These are phyloP conservation scores for Acacia pycnantha DNA, from an alignment of 331 rosid genomes.

Conservation along the genomic window DNA sequence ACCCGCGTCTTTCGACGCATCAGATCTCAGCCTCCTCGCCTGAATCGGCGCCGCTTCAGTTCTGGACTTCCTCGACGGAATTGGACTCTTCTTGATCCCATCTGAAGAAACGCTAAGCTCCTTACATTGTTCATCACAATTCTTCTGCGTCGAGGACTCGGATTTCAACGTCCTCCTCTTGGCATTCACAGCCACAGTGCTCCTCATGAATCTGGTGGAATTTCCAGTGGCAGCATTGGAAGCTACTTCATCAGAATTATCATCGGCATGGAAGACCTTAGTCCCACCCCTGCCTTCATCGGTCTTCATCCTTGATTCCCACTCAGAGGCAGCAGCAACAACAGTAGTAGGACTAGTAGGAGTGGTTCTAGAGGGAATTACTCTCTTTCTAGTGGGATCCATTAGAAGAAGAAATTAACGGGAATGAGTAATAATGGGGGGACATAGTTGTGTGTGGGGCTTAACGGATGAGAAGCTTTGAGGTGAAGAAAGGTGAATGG, in stretches of 20 bases:
- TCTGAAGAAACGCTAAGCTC: slow-evolving; percentile 44
- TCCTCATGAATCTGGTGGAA: slow-evolving; percentile 38
- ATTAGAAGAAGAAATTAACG: not conserved
- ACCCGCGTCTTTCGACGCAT: slow-evolving; percentile 19
- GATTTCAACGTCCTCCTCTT: slow-evolving; percentile 84
- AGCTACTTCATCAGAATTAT: slow-evolving; percentile 28
- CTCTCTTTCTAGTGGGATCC: slow-evolving; percentile 51
- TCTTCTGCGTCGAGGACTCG: slow-evolving; percentile 26
- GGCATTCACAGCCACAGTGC: slow-evolving; percentile 32
- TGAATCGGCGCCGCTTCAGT: slow-evolving; percentile 46
- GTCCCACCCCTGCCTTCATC: slow-evolving; percentile 66
- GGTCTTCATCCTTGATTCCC: slow-evolving; percentile 74
- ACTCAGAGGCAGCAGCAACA: slow-evolving; percentile 57
- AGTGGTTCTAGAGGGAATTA: slow-evolving; percentile 9
- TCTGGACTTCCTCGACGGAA: slow-evolving; percentile 49
- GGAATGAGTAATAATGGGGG: slow-evolving; percentile 35
- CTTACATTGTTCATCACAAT: slow-evolving; percentile 46
- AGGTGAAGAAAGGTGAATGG: slow-evolving; percentile 50
- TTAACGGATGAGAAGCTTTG: slow-evolving; percentile 41
- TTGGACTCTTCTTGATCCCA: slow-evolving; percentile 56
- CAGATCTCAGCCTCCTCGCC: slow-evolving; percentile 53
- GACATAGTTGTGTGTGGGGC: slow-evolving; percentile 17
- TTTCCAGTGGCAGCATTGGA: not conserved
- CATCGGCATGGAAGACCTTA: slow-evolving; percentile 65
- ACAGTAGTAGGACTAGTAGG: slow-evolving; percentile 6